Conservation (phyloP, 2,329 filamentous ascomycete genomes). For the Ophiostoma novo-ulmi region DNA sequence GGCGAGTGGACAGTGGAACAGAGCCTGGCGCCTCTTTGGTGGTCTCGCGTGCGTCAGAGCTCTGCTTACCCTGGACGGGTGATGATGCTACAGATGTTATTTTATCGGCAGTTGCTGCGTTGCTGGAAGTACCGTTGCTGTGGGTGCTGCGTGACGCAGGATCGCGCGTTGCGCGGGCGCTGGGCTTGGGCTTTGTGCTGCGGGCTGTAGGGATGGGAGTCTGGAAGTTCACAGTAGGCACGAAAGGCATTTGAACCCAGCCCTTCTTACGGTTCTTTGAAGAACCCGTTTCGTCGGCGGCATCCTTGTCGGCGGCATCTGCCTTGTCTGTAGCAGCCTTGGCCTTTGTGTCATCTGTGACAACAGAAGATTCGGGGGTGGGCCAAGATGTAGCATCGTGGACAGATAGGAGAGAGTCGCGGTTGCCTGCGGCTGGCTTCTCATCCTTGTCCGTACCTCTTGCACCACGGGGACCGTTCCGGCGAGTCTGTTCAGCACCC, state of each 20-base stretch:
- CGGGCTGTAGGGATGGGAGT: constrained; percentile 63
- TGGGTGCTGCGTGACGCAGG: constrained; percentile 31
- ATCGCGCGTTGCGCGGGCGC: constrained; percentile 43
- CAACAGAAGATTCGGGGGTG: constrained; percentile 73
- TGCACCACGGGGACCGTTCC: constrained; percentile 42
- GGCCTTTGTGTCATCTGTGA: constrained; percentile 64
- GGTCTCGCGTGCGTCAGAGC: constrained; percentile 33
- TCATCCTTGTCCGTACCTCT: constrained; percentile 44
- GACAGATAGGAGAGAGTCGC: constrained; percentile 54
- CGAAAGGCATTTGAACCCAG: constrained; percentile 79
- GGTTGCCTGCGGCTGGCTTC: constrained; percentile 27
- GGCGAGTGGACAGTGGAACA: constrained; percentile 33
- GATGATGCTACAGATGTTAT: constrained; percentile 19
- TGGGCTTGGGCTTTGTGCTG: constrained; percentile 47
- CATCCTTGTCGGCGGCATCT: constrained; percentile 59
- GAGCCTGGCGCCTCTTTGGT: constrained; percentile 35
- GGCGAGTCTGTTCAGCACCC: constrained; percentile 38
- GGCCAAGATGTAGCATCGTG: constrained; percentile 81
- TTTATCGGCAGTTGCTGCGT: constrained; percentile 26
- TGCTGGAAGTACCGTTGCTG: neutral
- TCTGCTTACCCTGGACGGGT: constrained; percentile 36
- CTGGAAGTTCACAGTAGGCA: constrained; percentile 78
- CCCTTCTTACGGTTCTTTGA: constrained; percentile 61
- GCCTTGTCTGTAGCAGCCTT: constrained; percentile 52
- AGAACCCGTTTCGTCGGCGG: constrained; percentile 49